Evolutionary conservation across 108 stramenopile genomes (phyloP).

Genomic region (Skeletonema grethae): DNA sequence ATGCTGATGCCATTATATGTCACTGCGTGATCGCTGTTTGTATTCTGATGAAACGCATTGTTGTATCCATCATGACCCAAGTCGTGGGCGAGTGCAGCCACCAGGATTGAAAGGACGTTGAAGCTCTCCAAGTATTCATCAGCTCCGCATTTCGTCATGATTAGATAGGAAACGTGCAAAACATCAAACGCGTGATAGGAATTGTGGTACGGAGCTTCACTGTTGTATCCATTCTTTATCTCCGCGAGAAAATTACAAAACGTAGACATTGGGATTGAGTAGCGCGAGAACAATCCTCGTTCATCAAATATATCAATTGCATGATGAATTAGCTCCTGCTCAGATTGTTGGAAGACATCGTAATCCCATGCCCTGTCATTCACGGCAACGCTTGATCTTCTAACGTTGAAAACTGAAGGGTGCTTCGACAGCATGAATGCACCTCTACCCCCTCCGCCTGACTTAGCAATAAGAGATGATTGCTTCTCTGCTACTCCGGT

Average conservation of each 20-base stretch:
- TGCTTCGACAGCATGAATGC: slow-evolving; percentile 28
- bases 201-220: slow-evolving; percentile 65
- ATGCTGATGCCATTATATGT: slow-evolving; percentile 66
- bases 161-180: slow-evolving; percentile 58
- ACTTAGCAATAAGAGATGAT: slow-evolving; percentile 1
- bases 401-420: slow-evolving; percentile 21
- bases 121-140: slow-evolving; percentile 54
- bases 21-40: slow-evolving; percentile 55
- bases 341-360: slow-evolving; percentile 41
- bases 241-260: slow-evolving; percentile 47
- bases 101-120: slow-evolving; percentile 55
- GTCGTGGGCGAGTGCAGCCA: slow-evolving; percentile 68
- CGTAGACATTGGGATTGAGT: slow-evolving; percentile 51
- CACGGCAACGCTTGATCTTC: slow-evolving; percentile 40
- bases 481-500: slow-evolving; percentile 11
- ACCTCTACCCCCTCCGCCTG: slow-evolving; percentile 6
- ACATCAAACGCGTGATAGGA: slow-evolving; percentile 65
- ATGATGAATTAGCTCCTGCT: slow-evolving; percentile 49
- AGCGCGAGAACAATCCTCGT: slow-evolving; percentile 47
- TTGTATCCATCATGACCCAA: slow-evolving; percentile 72
- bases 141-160: slow-evolving; percentile 52
- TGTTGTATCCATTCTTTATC: slow-evolving; percentile 41
- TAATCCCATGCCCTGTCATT: slow-evolving; percentile 52
- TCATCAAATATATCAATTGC: slow-evolving; percentile 54
- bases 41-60: slow-evolving; percentile 60